phyloP scores from a whole-genome alignment of 768 basidiomycete genomes.

The Paxillus involutus region DNA sequence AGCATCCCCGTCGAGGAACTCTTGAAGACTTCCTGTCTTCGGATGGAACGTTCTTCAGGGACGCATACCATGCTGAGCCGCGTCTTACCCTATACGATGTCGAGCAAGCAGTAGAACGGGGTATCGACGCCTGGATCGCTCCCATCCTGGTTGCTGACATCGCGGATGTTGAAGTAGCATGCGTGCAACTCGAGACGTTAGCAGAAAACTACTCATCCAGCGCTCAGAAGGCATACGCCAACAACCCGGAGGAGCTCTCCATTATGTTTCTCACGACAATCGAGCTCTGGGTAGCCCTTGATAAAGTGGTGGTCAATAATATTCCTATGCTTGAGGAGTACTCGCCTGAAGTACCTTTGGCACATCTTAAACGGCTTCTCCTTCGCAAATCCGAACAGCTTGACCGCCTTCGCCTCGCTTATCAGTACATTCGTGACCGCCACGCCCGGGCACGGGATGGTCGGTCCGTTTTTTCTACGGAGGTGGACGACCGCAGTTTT shows the following conservation, averaged over 20 bases:
- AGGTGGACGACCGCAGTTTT: conserved; percentile 22
- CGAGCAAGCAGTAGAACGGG: conserved; percentile 31
- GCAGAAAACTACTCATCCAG: conserved; percentile 24
- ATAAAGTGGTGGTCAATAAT: conserved; percentile 32
- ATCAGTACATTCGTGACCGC: conserved; percentile 32
- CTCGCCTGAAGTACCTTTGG: conserved; percentile 43
- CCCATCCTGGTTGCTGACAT: conserved; percentile 7
- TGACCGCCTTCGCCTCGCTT: conserved; percentile 25
- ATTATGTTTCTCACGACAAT: conserved; percentile 45
- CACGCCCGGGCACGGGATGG: conserved; percentile 10
- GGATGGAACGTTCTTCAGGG: conserved; percentile 13
- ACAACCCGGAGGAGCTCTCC: conserved; percentile 37
- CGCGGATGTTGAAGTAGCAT: conserved; percentile 21
- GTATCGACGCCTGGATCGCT: conserved; percentile 34
- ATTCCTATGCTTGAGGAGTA: conserved; percentile 42
- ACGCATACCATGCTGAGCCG: conserved; percentile 7
- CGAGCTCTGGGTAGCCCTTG: conserved; percentile 50
- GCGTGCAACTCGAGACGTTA: conserved; percentile 26
- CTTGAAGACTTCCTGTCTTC: conserved; percentile 17
- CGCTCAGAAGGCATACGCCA: conserved; percentile 27
- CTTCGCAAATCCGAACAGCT: conserved; percentile 33
- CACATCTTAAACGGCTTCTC: conserved; percentile 41
- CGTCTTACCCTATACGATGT: conserved; percentile 35
- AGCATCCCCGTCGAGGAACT: conserved; percentile 6
- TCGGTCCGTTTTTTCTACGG: conserved; percentile 35